These are phyloP conservation scores for Gossypium davidsonii DNA, from an alignment of 441 rosid species.

Conservation along the genomic window DNA sequence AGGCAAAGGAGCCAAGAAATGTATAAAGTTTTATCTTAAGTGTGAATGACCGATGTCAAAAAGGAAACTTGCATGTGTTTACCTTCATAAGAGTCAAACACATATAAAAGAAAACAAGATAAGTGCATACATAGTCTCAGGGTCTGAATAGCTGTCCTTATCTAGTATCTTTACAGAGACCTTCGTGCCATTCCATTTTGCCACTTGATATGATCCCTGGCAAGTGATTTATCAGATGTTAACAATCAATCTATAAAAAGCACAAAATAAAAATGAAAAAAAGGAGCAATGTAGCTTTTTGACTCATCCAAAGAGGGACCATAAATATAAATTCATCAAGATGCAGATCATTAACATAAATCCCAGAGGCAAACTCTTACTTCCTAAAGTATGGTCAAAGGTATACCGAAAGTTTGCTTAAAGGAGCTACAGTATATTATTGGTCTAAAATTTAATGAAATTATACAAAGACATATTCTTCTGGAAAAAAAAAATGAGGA, in stretches of 20 bases:
- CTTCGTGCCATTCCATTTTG: conserved; percentile 97
- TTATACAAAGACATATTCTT: background rate
- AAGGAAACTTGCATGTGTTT: background rate
- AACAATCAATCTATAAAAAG: background rate
- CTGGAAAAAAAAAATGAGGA: background rate
- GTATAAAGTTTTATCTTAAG: background rate
- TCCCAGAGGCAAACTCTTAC: background rate
- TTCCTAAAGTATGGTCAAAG: background rate
- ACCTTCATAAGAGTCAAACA: background rate
- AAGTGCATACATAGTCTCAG: conserved; percentile 62
- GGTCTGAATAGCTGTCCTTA: conserved; percentile 63
- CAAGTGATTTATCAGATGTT: conserved; percentile 9
- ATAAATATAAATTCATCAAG: background rate
- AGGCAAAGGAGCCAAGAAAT: background rate
- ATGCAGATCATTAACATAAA: background rate
- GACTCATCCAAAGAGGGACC: background rate
- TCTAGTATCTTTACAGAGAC: conserved; percentile 89
- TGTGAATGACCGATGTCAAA: background rate
- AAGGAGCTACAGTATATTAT: background rate
- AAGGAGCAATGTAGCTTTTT: background rate
- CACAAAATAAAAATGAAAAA: background rate
- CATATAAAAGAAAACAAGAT: background rate
- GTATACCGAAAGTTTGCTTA: background rate
- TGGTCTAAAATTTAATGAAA: background rate
- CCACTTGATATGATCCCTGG: conserved; percentile 93